phyloP scores from a whole-genome alignment of 2,329 filamentous ascomycete genomes.

The Botrytis medusae region DNA sequence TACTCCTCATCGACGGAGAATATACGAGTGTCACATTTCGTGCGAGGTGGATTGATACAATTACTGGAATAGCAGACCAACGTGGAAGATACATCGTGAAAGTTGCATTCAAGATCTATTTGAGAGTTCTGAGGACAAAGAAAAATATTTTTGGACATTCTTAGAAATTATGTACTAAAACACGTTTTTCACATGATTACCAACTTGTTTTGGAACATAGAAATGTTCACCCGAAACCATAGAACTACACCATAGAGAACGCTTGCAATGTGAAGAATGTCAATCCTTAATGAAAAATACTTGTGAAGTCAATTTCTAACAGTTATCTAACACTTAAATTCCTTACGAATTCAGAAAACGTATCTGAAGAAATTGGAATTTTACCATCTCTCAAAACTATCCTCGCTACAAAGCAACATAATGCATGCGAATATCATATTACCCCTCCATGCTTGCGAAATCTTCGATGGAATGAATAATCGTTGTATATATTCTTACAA shows the following conservation, averaged over 20 bases:
- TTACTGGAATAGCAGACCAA: not conserved
- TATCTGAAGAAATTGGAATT: not conserved
- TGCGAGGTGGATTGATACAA: not conserved
- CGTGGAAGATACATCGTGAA: not conserved
- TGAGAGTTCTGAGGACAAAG: not conserved
- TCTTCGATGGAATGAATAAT: not conserved
- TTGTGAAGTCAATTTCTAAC: too few species aligned
- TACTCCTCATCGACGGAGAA: not conserved
- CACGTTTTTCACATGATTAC: not conserved
- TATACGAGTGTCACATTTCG: not conserved
- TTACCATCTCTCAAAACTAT: not conserved
- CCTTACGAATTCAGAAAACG: not conserved
- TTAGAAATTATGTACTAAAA: not conserved
- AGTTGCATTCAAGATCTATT: not conserved
- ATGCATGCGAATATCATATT: not conserved
- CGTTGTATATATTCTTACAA: not conserved
- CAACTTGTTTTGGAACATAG: not conserved
- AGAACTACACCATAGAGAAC: not conserved
- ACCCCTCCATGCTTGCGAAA: not conserved
- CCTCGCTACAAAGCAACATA: not conserved
- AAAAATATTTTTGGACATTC: not conserved
- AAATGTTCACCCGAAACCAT: not conserved
- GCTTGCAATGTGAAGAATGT: not conserved
- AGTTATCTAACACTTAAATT: not conserved
- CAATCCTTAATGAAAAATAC: not conserved